Percentiles rank a stretch among this genome's conserved stretches.
Evolutionary conservation across 768 basidiomycete genomes (phyloP).

Genomic region (Boletus coccyginus): DNA sequence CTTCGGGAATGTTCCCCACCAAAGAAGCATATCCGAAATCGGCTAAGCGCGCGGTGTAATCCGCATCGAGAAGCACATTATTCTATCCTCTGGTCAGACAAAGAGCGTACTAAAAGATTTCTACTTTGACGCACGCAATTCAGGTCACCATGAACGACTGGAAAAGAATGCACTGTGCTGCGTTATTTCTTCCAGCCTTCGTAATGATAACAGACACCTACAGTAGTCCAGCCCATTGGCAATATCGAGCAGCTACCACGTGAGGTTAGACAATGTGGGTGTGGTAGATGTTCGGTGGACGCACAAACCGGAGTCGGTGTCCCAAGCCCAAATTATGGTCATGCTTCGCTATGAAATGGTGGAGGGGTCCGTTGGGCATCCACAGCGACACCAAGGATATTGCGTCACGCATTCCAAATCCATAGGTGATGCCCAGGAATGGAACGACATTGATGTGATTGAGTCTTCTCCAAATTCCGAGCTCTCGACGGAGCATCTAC

Average conservation of each 20-base stretch:
- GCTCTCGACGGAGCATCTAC: constrained; percentile 29
- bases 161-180: background rate
- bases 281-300: constrained; percentile 13
- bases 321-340: background rate
- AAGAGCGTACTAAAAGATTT: background rate
- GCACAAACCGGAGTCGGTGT: constrained; percentile 9
- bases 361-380: constrained; percentile 29
- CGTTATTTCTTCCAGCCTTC: background rate
- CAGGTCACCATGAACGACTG: background rate
- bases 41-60: background rate
- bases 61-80: background rate
- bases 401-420: constrained; percentile 22
- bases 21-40: background rate
- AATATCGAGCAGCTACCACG: constrained; percentile 15
- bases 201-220: background rate
- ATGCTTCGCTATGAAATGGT: constrained; percentile 13
- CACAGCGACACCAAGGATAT: constrained; percentile 32
- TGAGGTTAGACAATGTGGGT: too few species aligned
- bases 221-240: constrained; percentile 12
- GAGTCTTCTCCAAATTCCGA: constrained; percentile 29
- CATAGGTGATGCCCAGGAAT: constrained; percentile 12
- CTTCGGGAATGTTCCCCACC: background rate
- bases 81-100: background rate
- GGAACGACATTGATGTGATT: constrained; percentile 27
- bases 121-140: background rate